Evolutionary conservation across 1,284 basidiomycete species (phyloP).

Genomic region (Sanghuangporus weigelae): DNA sequence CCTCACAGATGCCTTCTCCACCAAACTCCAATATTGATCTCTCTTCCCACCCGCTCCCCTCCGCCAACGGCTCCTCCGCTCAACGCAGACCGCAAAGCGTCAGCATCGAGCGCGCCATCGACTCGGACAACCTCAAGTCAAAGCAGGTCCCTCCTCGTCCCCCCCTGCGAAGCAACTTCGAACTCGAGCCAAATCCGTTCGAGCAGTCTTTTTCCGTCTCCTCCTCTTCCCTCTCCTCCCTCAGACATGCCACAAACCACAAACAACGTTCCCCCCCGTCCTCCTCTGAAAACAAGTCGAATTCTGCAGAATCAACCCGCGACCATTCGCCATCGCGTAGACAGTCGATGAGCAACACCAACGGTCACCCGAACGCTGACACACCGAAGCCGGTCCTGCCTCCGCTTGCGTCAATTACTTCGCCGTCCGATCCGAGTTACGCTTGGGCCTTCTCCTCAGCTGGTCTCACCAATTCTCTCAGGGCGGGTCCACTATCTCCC

Average conservation of each 20-base stretch:
- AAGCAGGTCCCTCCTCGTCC: constrained; percentile 21
- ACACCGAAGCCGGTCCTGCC: constrained; percentile 68
- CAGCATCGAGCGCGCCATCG: not conserved
- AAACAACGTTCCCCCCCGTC: constrained; percentile 26
- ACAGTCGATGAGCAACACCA: constrained; percentile 13
- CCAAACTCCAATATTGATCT: not conserved
- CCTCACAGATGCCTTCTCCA: not conserved
- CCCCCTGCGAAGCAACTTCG: constrained; percentile 54
- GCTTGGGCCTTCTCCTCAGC: constrained; percentile 63
- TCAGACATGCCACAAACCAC: constrained; percentile 30
- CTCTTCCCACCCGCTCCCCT: not conserved
- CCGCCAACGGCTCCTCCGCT: not conserved
- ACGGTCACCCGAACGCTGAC: constrained; percentile 21
- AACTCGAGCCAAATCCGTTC: constrained; percentile 93
- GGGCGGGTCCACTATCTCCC: constrained; percentile 88
- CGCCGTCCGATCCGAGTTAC: constrained; percentile 74
- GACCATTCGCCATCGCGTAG: constrained; percentile 6
- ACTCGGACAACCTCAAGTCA: not conserved
- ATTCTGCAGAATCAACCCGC: not conserved
- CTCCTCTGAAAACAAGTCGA: constrained; percentile 31
- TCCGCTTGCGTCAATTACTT: constrained; percentile 80
- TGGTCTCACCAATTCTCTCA: constrained; percentile 68
- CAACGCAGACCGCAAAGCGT: not conserved
- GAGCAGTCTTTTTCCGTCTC: constrained; percentile 82
- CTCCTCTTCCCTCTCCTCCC: constrained; percentile 45